A percentile compares a stretch with the other conserved stretches of the same genome.
These are phyloP conservation scores for Leishmania aethiopica DNA, from an alignment of 208 protist genomes.

Conservation along the genomic window DNA sequence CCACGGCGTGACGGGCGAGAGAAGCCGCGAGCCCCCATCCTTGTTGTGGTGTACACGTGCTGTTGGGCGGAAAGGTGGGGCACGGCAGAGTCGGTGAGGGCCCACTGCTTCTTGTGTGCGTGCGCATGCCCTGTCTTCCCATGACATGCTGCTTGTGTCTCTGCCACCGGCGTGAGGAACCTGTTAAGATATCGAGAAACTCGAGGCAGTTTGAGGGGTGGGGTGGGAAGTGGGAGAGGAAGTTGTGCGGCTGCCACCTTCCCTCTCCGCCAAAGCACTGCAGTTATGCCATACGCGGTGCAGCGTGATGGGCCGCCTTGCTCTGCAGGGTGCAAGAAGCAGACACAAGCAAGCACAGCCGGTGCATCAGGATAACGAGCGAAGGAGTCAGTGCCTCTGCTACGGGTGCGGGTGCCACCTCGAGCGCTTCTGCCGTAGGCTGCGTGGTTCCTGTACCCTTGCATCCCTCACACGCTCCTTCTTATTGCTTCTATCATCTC, in stretches of 20 bases:
- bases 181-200: background rate
- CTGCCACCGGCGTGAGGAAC: background rate
- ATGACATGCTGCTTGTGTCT: background rate
- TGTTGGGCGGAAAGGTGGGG: background rate
- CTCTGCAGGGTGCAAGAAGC: background rate
- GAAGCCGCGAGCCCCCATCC: background rate
- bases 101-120: background rate
- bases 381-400: background rate
- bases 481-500: background rate
- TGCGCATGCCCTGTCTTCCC: background rate
- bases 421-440: background rate
- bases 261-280: background rate
- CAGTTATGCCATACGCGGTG: background rate
- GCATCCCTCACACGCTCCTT: slow-evolving; percentile 1
- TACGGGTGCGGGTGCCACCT: background rate
- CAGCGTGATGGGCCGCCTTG: background rate
- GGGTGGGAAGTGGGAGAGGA: background rate
- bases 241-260: background rate
- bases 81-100: background rate
- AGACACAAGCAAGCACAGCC: background rate
- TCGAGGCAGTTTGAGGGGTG: background rate
- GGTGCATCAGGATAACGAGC: background rate
- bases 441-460: background rate
- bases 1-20: background rate
- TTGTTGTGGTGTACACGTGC: background rate